Evolutionary conservation across 192 early-diverging fungal genomes (phyloP).

Genomic region (Backusella tarrabulga): DNA sequence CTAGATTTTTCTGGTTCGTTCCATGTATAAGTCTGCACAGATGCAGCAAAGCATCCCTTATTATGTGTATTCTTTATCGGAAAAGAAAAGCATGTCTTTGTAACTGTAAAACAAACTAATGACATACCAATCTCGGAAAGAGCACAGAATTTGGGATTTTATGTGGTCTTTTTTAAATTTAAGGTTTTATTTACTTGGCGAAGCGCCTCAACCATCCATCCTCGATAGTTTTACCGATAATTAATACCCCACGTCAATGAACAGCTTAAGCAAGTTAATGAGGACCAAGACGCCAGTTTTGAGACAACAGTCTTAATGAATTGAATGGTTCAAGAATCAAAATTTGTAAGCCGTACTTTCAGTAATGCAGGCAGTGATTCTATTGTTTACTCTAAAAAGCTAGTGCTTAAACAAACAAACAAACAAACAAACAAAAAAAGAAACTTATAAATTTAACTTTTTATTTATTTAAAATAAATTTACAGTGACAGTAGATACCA

Average conservation of each 20-base stretch:
- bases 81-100: background rate
- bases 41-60: background rate
- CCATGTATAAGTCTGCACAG: background rate
- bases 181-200: background rate
- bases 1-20: background rate
- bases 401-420: too few relatives aligned
- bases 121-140: background rate
- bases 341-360: background rate
- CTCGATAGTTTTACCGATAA: background rate
- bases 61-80: background rate
- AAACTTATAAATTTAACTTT: too few relatives aligned
- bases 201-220: background rate
- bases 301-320: background rate
- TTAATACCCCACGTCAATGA: background rate
- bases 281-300: background rate
- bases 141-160: background rate
- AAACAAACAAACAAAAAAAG: too few relatives aligned
- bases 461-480: too few relatives aligned
- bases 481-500: too few relatives aligned
- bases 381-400: too few relatives aligned
- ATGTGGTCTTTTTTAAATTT: background rate
- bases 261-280: background rate
- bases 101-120: background rate
- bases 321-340: background rate
- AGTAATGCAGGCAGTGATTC: background rate